These are phyloP conservation scores for Wickerhamomyces sp. DNA, from an alignment of 1,139 yeast genomes.

Conservation along the genomic window DNA sequence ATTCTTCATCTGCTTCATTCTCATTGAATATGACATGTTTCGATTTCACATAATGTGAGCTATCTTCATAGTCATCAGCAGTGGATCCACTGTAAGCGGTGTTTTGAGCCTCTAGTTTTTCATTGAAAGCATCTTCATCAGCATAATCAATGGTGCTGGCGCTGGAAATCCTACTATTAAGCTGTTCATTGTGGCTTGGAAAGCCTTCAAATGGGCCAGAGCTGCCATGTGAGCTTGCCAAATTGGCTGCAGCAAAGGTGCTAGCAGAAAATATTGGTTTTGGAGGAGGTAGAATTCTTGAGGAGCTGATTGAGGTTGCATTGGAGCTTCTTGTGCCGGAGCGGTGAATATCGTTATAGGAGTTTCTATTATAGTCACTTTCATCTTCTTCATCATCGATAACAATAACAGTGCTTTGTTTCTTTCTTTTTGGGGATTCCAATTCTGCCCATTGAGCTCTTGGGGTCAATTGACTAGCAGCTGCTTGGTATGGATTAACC, in stretches of 20 bases:
- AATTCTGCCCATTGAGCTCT: constrained; percentile 48
- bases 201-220: constrained; percentile 8
- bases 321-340: constrained; percentile 30
- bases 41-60: constrained; percentile 4
- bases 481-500: constrained; percentile 3
- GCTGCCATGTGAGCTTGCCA: constrained; percentile 6
- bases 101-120: constrained; percentile 25
- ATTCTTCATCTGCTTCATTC: constrained; percentile 25
- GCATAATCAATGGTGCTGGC: constrained; percentile 21
- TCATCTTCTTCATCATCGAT: constrained; percentile 38
- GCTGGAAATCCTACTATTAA: constrained; percentile 16
- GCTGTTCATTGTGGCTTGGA: constrained; percentile 14
- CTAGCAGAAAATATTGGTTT: constrained; percentile 62
- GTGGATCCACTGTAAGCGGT: constrained; percentile 33
- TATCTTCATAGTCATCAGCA: constrained; percentile 28
- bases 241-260: constrained; percentile 57
- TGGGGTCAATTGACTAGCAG: constrained; percentile 13
- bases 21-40: constrained; percentile 11
- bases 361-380: constrained; percentile 7
- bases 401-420: constrained; percentile 43
- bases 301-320: constrained; percentile 32
- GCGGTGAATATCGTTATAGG: constrained; percentile 10
- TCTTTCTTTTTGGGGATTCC: constrained; percentile 64
- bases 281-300: constrained; percentile 55
- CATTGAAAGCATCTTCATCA: constrained; percentile 14